Evolutionary conservation across 345 rosid genomes (phyloP), one percentile per base, ranked within the genome.

Genomic region (Barbarea vulgaris): DNA sequence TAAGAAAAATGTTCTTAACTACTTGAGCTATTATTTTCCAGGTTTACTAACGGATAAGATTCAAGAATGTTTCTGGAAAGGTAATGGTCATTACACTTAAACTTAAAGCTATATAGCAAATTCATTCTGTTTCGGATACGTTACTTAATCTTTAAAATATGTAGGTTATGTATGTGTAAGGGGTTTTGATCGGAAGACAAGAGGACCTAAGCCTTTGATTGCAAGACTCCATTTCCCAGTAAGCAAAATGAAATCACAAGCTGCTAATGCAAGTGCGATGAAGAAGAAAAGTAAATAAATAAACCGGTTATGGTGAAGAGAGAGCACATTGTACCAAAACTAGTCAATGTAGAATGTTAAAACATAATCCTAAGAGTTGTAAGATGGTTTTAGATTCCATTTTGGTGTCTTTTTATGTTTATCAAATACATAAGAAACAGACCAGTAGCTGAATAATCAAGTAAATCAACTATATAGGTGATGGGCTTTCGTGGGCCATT

Each of bases 1-100:
- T 56, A 61, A 64, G 19, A 19, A 31, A 13, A 6, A 36, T 2
- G 2, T 59, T 22, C 11, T 72, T 72, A 44, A 73, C 36, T 11
- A 46, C 51, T 59, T 31, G 7, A 42, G 31, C 63, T 48, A 66
- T 37, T 79, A n/a, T 61, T 72, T 11, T 72, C 6, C 34, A 95
- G 97, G 97, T 55, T 85, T 95, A 64, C 36, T 93, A 59, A 92
- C 93, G 14, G 96, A 90, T 80, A 85, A 80, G 9, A 90, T 92
- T 52, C 99, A 92, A 60, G 85, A 89, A 68, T 90, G 97, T 86
- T 92, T 95, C 83, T 92, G 99, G 99, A 90, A 85, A 89, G 97
- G 97, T 93, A 82, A 14, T 17, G 76, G 34, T 33, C 56, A 24
- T 28, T 28, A 28, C 34, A 42, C 63, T 27, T 56, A 25, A 12